phyloP scores from a whole-genome alignment of 129 eudicot genomes.

The Deinandra increscens region DNA sequence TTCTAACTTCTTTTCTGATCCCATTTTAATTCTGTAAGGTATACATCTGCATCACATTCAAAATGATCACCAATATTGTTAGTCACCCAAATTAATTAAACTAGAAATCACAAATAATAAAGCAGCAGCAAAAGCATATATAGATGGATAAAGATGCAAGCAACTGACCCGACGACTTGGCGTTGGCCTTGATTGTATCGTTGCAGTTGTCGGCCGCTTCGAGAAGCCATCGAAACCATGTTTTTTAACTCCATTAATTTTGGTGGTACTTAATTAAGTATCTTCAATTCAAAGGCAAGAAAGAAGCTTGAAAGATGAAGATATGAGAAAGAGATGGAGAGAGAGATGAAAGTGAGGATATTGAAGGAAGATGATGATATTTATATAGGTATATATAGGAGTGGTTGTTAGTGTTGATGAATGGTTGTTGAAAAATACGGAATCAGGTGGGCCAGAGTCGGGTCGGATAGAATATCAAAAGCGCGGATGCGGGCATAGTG shows the following conservation, averaged over 20 bases:
- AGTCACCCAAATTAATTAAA: too few relatives aligned
- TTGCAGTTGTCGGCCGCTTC: conserved; percentile 73
- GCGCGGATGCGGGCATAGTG: too few relatives aligned
- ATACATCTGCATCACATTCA: conserved; percentile 59
- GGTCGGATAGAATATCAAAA: too few relatives aligned
- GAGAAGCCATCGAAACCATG: conserved; percentile 64
- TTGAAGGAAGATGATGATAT: background rate
- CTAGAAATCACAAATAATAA: too few relatives aligned
- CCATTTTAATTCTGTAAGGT: conserved; percentile 57
- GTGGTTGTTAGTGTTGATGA: too few relatives aligned
- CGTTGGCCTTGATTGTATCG: conserved; percentile 70
- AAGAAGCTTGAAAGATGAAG: background rate
- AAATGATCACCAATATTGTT: too few relatives aligned
- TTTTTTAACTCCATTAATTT: conserved; percentile 46
- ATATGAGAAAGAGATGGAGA: background rate
- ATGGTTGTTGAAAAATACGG: too few relatives aligned
- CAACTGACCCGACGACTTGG: conserved; percentile 82
- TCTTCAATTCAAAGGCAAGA: background rate
- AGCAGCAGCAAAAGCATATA: too few relatives aligned
- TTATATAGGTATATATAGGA: too few relatives aligned
- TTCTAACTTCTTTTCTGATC: conserved; percentile 35
- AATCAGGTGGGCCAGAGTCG: too few relatives aligned
- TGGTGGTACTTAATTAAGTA: background rate
- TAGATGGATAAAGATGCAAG: too few relatives aligned
- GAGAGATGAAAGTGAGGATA: background rate